A percentile compares a stretch with the other conserved stretches of the same genome.
Evolutionary conservation across 2,329 filamentous ascomycete genomes (phyloP).

Genomic region (Metarhizium robertsii): DNA sequence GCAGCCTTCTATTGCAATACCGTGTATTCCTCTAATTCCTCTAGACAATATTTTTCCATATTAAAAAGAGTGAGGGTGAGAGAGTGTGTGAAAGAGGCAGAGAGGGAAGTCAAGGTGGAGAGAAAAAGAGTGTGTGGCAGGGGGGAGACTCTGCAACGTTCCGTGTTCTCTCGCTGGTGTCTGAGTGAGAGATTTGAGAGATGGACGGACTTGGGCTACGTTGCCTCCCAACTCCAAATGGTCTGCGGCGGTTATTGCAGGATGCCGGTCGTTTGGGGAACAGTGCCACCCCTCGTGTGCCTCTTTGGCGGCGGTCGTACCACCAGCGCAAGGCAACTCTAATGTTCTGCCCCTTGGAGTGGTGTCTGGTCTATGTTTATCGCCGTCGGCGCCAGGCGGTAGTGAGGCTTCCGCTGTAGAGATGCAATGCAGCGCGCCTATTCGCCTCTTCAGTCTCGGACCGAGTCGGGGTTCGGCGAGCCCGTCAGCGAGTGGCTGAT

Average conservation of each 20-base stretch:
- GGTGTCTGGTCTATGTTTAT: no score
- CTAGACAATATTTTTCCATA: not conserved
- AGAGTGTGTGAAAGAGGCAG: not conserved
- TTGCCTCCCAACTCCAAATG: not conserved
- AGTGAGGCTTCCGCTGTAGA: no score
- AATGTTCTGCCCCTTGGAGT: no score
- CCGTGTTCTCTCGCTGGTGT: no score
- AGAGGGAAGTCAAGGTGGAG: no score
- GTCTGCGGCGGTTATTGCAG: not conserved
- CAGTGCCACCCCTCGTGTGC: no score
- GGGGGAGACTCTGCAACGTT: no score
- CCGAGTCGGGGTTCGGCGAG: conserved; percentile 9
- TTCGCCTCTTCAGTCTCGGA: conserved; percentile 5
- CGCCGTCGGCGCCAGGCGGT: no score
- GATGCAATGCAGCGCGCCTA: not conserved
- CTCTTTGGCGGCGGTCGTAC: no score
- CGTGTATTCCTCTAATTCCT: not conserved
- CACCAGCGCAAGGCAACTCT: no score
- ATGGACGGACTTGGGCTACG: not conserved
- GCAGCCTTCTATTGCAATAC: not conserved
- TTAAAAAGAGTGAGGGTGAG: not conserved
- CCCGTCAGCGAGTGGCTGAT: conserved; percentile 5
- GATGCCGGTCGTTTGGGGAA: not conserved
- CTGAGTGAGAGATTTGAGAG: no score
- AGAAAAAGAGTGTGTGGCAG: no score